phyloP scores from a whole-genome alignment of 495 filamentous ascomycete species.

The Thermochaetoides thermophila region DNA sequence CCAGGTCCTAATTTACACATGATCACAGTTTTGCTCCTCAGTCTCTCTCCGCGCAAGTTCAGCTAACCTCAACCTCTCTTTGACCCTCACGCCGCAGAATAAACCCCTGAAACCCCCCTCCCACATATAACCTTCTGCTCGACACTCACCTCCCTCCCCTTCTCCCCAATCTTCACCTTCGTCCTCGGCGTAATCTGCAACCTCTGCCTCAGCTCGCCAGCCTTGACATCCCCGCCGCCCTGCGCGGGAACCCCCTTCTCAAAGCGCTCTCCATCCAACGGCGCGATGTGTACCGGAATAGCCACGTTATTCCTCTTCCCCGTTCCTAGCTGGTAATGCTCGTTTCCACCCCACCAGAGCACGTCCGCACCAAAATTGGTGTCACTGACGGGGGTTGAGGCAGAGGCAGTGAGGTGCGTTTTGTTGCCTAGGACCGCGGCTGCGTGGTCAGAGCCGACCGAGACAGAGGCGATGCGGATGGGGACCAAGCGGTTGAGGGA shows the following conservation, averaged over 20 bases:
- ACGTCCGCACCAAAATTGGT: constrained; percentile 76
- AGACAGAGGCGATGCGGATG: constrained; percentile 58
- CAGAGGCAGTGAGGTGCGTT: constrained; percentile 40
- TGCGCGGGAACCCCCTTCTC: too few relatives aligned
- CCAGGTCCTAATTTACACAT: too few relatives aligned
- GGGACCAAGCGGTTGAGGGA: constrained; percentile 46
- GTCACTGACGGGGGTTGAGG: constrained; percentile 40
- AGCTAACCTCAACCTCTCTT: background rate
- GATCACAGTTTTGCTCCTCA: background rate
- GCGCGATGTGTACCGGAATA: constrained; percentile 62
- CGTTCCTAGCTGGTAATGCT: constrained; percentile 82
- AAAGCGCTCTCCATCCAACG: constrained; percentile 54
- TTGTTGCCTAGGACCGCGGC: constrained; percentile 71
- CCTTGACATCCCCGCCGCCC: constrained; percentile 28
- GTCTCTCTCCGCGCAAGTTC: background rate
- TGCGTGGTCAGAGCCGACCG: constrained; percentile 63
- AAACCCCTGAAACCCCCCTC: constrained; percentile 69
- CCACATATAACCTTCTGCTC: constrained; percentile 89
- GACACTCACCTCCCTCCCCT: constrained; percentile 50
- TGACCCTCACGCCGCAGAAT: constrained; percentile 28
- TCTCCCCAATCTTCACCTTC: constrained; percentile 47
- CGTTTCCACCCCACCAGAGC: constrained; percentile 88
- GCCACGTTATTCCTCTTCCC: constrained; percentile 70
- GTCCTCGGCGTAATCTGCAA: constrained; percentile 75
- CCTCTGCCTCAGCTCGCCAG: constrained; percentile 47